These are phyloP conservation scores for Colletotrichum sp. DNA, from an alignment of 2,329 filamentous ascomycete genomes.

Conservation along the genomic window DNA sequence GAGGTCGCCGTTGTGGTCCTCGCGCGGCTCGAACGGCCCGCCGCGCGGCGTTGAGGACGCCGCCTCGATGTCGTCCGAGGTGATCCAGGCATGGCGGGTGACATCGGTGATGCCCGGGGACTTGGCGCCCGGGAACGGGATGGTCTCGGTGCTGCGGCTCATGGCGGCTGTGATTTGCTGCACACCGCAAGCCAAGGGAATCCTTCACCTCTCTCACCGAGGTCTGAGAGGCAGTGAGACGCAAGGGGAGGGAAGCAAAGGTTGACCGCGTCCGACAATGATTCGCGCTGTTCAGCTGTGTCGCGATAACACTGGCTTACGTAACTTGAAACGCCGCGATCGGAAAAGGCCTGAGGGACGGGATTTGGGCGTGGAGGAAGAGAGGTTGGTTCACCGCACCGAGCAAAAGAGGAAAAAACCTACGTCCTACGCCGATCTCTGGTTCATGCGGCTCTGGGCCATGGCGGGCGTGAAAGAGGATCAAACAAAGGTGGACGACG, in stretches of 20 bases:
- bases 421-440: not conserved
- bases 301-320: not conserved
- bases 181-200: not conserved
- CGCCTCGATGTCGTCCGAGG: slow-evolving; percentile 16
- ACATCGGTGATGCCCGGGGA: slow-evolving; percentile 17
- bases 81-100: slow-evolving; percentile 18
- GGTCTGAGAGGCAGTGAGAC: not conserved
- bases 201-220: not conserved
- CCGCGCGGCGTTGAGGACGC: not conserved
- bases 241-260: not conserved
- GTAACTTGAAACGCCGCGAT: not conserved
- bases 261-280: not conserved
- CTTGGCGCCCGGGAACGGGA: slow-evolving; percentile 18
- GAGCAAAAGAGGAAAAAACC: not conserved
- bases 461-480: not conserved
- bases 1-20: slow-evolving; percentile 45
- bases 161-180: not conserved
- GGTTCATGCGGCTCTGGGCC: not conserved
- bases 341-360: not conserved
- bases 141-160: slow-evolving; percentile 14
- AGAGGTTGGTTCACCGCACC: not conserved
- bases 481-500: not conserved
- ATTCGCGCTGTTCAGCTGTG: not conserved
- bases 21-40: slow-evolving; percentile 14
- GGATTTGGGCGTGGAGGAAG: not conserved